Evolutionary conservation across 371 early-diverging fungal species (phyloP).

Genomic region (Mortierella sp.): DNA sequence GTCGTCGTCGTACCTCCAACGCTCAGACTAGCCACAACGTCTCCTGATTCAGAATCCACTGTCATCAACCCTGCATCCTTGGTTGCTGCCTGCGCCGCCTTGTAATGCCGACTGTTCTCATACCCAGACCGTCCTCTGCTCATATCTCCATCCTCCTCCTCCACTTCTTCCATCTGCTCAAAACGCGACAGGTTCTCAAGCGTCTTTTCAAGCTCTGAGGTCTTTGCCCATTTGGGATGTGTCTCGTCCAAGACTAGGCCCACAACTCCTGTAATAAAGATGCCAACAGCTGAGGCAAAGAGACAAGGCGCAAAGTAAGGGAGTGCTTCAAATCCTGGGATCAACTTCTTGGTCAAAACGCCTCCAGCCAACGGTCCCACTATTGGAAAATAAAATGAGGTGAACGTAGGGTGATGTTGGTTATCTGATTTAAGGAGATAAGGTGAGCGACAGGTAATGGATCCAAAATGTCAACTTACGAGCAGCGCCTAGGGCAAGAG

Average conservation of each 20-base stretch:
- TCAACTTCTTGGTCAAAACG: conserved; percentile 15
- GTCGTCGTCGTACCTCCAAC: background rate
- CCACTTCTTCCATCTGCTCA: background rate
- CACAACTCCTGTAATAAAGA: conserved; percentile 15
- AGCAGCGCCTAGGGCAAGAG: conserved; percentile 29
- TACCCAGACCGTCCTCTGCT: conserved; percentile 16
- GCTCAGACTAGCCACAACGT: background rate
- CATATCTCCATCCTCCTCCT: background rate
- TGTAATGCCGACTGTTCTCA: conserved; percentile 5
- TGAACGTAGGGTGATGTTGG: background rate
- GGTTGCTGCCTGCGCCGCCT: background rate
- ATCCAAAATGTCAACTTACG: conserved; percentile 5
- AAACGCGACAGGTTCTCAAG: background rate
- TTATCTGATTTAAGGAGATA: background rate
- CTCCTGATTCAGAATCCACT: background rate
- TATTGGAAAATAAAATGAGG: background rate
- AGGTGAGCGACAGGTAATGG: too few species aligned
- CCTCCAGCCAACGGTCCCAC: conserved; percentile 40
- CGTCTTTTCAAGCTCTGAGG: background rate
- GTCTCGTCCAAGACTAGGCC: conserved; percentile 30
- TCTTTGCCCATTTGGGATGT: conserved; percentile 35
- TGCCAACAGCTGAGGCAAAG: conserved; percentile 14
- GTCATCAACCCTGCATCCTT: background rate
- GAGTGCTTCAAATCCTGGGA: conserved; percentile 29
- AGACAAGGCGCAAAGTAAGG: conserved; percentile 45